Evolutionary conservation across 495 filamentous ascomycete genomes (phyloP).

Genomic region (Penicillium argentinense): DNA sequence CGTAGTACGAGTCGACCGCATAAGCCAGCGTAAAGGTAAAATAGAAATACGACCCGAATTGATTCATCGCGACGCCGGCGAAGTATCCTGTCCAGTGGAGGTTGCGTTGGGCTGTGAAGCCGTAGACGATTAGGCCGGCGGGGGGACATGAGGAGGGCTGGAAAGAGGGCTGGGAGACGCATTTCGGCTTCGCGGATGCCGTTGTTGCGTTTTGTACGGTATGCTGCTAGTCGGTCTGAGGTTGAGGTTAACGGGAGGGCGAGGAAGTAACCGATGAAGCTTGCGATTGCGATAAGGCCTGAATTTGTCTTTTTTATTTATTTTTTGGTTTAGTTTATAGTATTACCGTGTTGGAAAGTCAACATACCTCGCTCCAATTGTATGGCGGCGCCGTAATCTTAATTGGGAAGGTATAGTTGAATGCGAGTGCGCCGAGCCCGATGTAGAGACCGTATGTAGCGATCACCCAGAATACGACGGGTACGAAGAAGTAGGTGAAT

Average conservation of each 20-base stretch:
- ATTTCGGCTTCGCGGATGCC: slow-evolving; percentile 62
- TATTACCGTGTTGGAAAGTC: too few species aligned
- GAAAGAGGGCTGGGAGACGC: slow-evolving; percentile 56
- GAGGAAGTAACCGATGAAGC: slow-evolving; percentile 50
- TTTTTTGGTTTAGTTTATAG: not conserved
- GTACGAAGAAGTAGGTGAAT: slow-evolving; percentile 55
- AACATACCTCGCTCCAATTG: slow-evolving; percentile 47
- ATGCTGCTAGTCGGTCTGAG: slow-evolving; percentile 56
- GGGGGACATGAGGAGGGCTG: slow-evolving; percentile 55
- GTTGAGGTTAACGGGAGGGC: slow-evolving; percentile 57
- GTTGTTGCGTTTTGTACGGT: slow-evolving; percentile 53
- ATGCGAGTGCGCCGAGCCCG: slow-evolving; percentile 56
- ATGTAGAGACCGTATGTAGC: slow-evolving; percentile 54
- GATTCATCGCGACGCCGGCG: slow-evolving; percentile 51
- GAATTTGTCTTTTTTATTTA: slow-evolving; percentile 43
- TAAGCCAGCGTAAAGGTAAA: slow-evolving; percentile 63
- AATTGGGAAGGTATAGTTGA: slow-evolving; percentile 61
- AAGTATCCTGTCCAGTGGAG: slow-evolving; percentile 60
- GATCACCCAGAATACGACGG: slow-evolving; percentile 60
- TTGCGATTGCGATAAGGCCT: slow-evolving; percentile 55
- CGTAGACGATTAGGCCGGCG: slow-evolving; percentile 55
- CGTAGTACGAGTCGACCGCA: slow-evolving; percentile 57
- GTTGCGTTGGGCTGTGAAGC: slow-evolving; percentile 50
- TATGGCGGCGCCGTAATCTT: slow-evolving; percentile 56
- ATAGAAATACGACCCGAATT: slow-evolving; percentile 55